Evolutionary conservation across 2,329 filamentous ascomycete species (phyloP), one percentile per base, ranked within the genome.

Genomic region (Clonostachys sp.): DNA sequence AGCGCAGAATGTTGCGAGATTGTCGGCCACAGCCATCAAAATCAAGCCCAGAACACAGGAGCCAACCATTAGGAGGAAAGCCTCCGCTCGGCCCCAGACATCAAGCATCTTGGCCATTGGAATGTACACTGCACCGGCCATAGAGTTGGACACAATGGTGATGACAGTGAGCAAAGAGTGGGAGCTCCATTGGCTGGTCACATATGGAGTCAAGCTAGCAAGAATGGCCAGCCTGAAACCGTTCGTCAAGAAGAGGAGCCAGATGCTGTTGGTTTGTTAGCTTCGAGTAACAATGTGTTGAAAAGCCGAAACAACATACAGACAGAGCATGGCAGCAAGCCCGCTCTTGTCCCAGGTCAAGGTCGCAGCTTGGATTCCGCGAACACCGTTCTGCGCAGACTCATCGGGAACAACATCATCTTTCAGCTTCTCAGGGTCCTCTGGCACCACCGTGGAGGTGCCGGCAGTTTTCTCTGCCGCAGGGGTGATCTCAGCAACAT

Each of bases 31-130:
- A 16, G 84, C 84, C 70, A 84, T 83, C 56, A 87, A 71, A 36
- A 83, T 71, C 42, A 84, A 69, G 14, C 68, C 71, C 47, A 72
- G 36, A 5, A 75, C 70, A 45, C 73, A 70, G 20, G 77, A 68
- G 20, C 63, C 47, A 2, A 77, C 68, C 63, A 80, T 79, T 44
- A 80, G 53, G 33, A 76, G 64, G 57, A 82, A 81, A 10, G 80
- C 81, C 54, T 83, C 73, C 12, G 81, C 74, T 36, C 83, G 77
- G 44, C 81, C 83, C 70, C 80, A 86, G 35, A 85, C 66, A 59
- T 86, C 78, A 42, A 84, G 70, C 12, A 83, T 63, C 57, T 85
- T 86, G 34, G 83, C 61, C 62, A 83, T 71, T 3, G 82, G 80
- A 5, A 84, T 77, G 55, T 83, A 84, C 35, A 79, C 70, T 3